Conservation (phyloP, 2,329 filamentous ascomycete genomes). For the Colletotrichum theobromicola region DNA sequence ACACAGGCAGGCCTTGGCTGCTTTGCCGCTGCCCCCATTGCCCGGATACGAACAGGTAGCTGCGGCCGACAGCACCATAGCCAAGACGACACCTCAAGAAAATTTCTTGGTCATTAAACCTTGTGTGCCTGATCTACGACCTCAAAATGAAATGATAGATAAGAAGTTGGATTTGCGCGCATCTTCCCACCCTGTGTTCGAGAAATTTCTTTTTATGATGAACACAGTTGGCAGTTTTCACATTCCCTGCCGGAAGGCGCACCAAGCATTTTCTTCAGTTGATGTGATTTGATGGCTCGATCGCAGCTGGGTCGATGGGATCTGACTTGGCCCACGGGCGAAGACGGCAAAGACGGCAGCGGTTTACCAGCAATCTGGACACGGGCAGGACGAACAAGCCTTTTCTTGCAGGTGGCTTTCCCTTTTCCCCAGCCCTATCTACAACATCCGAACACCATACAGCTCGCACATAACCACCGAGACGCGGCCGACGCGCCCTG, state of each 20-base stretch:
- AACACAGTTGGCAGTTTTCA: neutral
- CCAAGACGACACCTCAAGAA: neutral
- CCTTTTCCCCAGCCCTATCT: neutral
- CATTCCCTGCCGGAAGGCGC: neutral
- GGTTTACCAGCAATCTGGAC: neutral
- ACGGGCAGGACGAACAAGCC: conserved; percentile 4
- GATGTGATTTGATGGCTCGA: neutral
- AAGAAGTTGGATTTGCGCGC: neutral
- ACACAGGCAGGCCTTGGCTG: neutral
- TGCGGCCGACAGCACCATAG: neutral
- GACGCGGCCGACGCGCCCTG: neutral
- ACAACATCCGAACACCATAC: neutral
- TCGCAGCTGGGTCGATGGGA: neutral
- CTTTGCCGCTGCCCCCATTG: neutral
- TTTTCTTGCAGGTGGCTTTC: neutral
- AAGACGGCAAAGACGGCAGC: neutral
- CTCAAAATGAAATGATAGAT: neutral
- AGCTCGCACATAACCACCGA: neutral
- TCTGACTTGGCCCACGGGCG: neutral
- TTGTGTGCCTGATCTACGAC: neutral
- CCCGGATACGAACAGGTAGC: conserved; percentile 1
- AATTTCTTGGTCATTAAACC: neutral
- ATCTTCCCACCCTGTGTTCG: neutral
- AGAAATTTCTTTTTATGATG: neutral
- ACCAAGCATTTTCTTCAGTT: conserved; percentile 7